Evolutionary conservation across 176 grass and related monocot species (phyloP).

Genomic region (Bothriochloa decipiens): DNA sequence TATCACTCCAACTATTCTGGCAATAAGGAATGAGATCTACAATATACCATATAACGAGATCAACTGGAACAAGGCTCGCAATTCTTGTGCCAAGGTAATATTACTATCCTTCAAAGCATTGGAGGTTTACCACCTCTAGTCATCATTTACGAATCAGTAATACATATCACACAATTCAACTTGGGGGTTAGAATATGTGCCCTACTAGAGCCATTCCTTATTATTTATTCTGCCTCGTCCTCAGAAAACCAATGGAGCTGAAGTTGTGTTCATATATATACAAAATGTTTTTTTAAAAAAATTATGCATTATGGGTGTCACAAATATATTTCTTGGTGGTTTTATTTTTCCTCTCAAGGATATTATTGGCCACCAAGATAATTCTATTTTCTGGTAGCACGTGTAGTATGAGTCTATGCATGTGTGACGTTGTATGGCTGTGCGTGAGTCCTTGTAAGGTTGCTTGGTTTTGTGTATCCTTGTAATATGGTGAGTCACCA

Average conservation of each 20-base stretch:
- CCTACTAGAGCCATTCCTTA: not conserved
- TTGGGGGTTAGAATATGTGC: not conserved
- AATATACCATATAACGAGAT: conserved; percentile 5
- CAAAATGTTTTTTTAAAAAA: not conserved
- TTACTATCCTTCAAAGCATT: not conserved
- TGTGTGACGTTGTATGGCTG: not conserved
- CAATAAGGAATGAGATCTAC: conserved; percentile 2
- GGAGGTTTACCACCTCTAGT: not conserved
- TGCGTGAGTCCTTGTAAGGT: not conserved
- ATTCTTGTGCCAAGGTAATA: conserved; percentile 23
- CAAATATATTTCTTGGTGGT: not conserved
- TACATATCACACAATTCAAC: not conserved
- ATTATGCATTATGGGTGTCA: not conserved
- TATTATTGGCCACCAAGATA: not conserved
- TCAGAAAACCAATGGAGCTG: not conserved
- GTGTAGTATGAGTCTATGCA: not conserved
- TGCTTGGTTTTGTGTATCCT: too few species aligned
- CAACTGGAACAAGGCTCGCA: conserved; percentile 10
- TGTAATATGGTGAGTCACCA: not conserved
- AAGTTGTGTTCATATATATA: not conserved
- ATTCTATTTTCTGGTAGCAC: not conserved
- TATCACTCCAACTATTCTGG: conserved; percentile 17
- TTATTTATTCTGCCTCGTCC: not conserved
- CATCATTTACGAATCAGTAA: not conserved
- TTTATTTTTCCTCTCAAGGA: not conserved